Percentiles rank a stretch among this genome's conserved stretches.
These are phyloP conservation scores for Trichoderma erinaceum DNA, from an alignment of 495 filamentous ascomycete genomes.

Conservation along the genomic window DNA sequence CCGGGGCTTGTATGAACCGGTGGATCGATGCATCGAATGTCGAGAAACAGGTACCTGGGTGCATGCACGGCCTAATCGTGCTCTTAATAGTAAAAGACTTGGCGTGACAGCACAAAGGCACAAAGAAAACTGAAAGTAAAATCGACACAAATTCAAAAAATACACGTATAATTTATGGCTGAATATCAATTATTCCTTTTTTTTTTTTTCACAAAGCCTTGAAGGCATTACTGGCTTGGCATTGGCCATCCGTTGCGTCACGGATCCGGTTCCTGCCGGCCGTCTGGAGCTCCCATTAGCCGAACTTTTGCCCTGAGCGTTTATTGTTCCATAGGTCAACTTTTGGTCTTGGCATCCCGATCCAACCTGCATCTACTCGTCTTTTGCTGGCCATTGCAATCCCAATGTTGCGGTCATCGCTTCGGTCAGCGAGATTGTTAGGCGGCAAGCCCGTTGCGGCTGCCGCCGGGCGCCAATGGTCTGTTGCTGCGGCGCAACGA, in stretches of 20 bases:
- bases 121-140: no score
- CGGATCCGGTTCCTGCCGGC: slow-evolving; percentile 10
- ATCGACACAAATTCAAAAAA: no score
- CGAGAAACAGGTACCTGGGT: no score
- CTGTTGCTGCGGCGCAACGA: slow-evolving; percentile 20
- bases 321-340: slow-evolving; percentile 23
- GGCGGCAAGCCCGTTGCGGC: slow-evolving; percentile 43
- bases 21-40: not conserved
- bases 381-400: slow-evolving; percentile 43
- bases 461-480: slow-evolving; percentile 49
- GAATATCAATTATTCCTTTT: not conserved
- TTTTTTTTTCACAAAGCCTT: not conserved
- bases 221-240: not conserved
- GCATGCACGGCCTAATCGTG: no score
- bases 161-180: not conserved
- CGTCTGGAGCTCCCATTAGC: slow-evolving; percentile 24
- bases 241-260: not conserved
- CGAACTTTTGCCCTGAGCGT: slow-evolving; percentile 36
- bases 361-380: slow-evolving; percentile 28
- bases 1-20: not conserved
- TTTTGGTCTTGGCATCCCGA: not conserved
- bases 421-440: slow-evolving; percentile 52
- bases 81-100: no score
- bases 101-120: no score
- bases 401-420: slow-evolving; percentile 63